Evolutionary conservation across 495 filamentous ascomycete species (phyloP).

Genomic region (Echria macrotheca): DNA sequence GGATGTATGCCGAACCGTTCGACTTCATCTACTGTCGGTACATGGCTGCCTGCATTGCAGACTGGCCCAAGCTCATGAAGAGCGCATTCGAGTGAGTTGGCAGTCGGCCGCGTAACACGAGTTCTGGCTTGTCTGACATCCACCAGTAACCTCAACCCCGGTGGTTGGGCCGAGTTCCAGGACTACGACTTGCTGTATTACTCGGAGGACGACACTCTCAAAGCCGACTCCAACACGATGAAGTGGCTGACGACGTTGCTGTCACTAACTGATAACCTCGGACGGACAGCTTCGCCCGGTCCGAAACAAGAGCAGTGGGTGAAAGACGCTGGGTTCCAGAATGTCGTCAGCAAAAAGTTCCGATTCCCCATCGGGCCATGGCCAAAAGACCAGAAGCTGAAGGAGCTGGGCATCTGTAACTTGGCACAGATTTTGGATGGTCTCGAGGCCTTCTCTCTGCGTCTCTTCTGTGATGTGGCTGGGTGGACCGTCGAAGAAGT

Average conservation of each 20-base stretch:
- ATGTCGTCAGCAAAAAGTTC: conserved; percentile 43
- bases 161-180: conserved; percentile 57
- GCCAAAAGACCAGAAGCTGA: conserved; percentile 51
- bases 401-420: conserved; percentile 42
- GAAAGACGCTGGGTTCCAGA: conserved; percentile 50
- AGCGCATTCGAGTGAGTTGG: conserved; percentile 35
- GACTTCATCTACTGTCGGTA: conserved; percentile 61
- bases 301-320: conserved; percentile 34
- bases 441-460: conserved; percentile 37
- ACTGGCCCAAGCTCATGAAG: conserved; percentile 52
- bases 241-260: conserved; percentile 30
- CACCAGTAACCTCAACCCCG: conserved; percentile 45
- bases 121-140: neutral
- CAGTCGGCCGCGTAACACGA: neutral
- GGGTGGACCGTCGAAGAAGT: conserved; percentile 51
- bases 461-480: conserved; percentile 47
- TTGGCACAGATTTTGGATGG: conserved; percentile 37
- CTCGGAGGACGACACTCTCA: conserved; percentile 51
- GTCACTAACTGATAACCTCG: conserved; percentile 29
- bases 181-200: conserved; percentile 45
- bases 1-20: conserved; percentile 46
- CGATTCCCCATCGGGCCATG: conserved; percentile 56
- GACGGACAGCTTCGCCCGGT: conserved; percentile 38
- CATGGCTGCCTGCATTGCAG: conserved; percentile 50
- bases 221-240: conserved; percentile 28